Conservation (phyloP, 805 yeast species). For the Metschnikowia lachancei region DNA sequence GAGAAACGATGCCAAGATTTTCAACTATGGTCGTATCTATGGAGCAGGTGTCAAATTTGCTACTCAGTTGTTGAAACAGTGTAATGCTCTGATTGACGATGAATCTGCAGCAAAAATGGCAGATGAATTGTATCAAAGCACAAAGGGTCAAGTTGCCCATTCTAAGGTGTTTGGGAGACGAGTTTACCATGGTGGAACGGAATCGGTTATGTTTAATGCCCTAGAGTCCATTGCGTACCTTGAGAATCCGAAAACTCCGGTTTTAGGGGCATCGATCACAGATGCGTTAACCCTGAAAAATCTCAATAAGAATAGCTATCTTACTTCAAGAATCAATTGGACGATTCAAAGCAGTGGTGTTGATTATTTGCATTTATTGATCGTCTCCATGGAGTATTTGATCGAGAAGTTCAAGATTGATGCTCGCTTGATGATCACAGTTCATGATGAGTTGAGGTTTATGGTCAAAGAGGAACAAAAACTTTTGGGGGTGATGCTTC, state of each 20-base stretch:
- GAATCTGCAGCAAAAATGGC: slow-evolving; percentile 67
- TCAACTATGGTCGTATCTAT: slow-evolving; percentile 94
- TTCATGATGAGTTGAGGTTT: slow-evolving; percentile 92
- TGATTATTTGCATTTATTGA: slow-evolving; percentile 82
- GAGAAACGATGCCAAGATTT: slow-evolving; percentile 89
- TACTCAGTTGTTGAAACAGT: slow-evolving; percentile 73
- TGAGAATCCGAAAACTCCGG: slow-evolving; percentile 82
- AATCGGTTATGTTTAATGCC: slow-evolving; percentile 85
- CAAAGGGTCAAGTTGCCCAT: slow-evolving; percentile 61
- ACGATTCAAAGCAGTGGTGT: slow-evolving; percentile 98
- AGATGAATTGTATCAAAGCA: slow-evolving; percentile 63
- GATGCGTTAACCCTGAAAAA: slow-evolving; percentile 69
- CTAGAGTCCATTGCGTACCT: slow-evolving; percentile 84
- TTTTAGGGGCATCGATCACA: slow-evolving; percentile 90
- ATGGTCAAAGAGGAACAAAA: slow-evolving; percentile 70
- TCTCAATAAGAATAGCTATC: slow-evolving; percentile 59
- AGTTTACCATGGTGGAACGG: slow-evolving; percentile 86
- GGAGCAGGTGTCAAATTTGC: slow-evolving; percentile 97
- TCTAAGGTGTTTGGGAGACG: slow-evolving; percentile 27
- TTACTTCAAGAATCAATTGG: slow-evolving; percentile 95
- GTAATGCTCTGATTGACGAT: slow-evolving; percentile 69
- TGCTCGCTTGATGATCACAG: slow-evolving; percentile 80
- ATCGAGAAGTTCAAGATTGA: slow-evolving; percentile 59
- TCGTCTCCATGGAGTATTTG: slow-evolving; percentile 85
- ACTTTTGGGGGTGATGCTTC: slow-evolving; percentile 72